Base-by-base conservation (phyloP, 2,329 filamentous ascomycete species). In the Xylariales sp. region DNA sequence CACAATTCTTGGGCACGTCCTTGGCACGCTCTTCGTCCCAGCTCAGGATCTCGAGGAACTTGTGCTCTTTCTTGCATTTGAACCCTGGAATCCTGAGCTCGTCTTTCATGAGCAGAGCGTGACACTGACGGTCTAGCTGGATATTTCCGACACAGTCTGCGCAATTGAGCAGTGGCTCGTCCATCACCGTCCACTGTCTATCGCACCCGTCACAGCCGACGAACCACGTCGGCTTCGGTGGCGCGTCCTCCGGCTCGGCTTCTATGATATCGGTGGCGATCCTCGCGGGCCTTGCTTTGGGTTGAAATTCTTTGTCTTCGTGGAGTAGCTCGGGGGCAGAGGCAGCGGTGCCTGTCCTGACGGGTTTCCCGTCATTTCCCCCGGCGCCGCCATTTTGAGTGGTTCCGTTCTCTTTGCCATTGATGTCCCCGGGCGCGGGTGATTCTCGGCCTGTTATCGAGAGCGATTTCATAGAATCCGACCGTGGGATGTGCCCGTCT, bases 161-260 rank as follows among this genome's bases (percentile, higher is more conserved):
- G 60, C 75, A 78, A n/a, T 64, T 71, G 53, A 73, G 71, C 18
- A 78, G 57, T 7, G 73, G 70, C 67, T 53, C 70, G 39, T 74
- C 71, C 55, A 72, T 69, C 1, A 77, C 68, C 0, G 69, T 72
- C 72, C 72, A 78, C 57, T 69, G 53, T 62, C 58, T 65, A 9
- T 72, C 70, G 66, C 76, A 78, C 12, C 72, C 73, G 28, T 72
- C 74, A 62, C 76, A 78, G 12, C 43, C 45, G 16, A 75, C 71
- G 45, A 73, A 69, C 65, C 50, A 69, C 1, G 50, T 62, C 8
- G 76, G 76, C 62, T 76, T 73, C 8, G 34, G 36, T 3, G 73
- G 72, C 46, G 61, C 58, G 18, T 60, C 67, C 28, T 57, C 41
- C 7, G 55, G 46, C 16, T 48, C 52, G 9, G 60, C 41, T 34